Evolutionary conservation across 2,329 filamentous ascomycete genomes (phyloP), one percentile per base, ranked within the genome.

Genomic region (Pleurostoma richardsiae): DNA sequence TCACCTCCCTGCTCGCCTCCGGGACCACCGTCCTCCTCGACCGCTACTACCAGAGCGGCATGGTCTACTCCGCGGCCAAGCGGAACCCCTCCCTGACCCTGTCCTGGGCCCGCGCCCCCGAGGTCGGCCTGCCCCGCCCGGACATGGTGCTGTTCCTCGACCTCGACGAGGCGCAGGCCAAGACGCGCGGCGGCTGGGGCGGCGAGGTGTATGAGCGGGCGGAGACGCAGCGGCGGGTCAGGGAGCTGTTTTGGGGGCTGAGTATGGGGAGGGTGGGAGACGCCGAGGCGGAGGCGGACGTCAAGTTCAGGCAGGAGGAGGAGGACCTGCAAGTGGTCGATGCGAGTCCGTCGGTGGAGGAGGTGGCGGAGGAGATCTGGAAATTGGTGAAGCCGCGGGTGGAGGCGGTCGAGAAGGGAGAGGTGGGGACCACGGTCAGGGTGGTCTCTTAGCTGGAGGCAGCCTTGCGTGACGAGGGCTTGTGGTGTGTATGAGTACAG

Each of bases 21-120:
- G 91, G 92, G 6, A 83, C 76, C 26, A 94, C 82, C 0, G 77
- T 99, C 30, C 74, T 99, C 38, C 84, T 92, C 55, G 94, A 99
- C 66, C 84, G 94, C 42, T 99, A 97, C 71, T 95, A 95, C 64
- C 92, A 96, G 72, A 94, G 88, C 26, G 94, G 94, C 45, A 88
- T 91, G 48, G 90, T 96, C 43, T 99, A 97, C 71, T 90, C 85
- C 28, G 89, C 90, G 0, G 92, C 94, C 4, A 97, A 97, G 63
- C 74, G 81, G 40, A 89, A 88, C 55, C 80, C 84, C 0, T 65
- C 72, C 2, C 76, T 96, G 10, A 71, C 78, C 0, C 72, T 96
- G 0, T 68, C 77, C 0, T 99, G 94, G 91, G 90, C 90, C 6
- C 83, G 88, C 55, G 77, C 83, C 11, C 89, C 91, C 1, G 94